Evolutionary conservation across 495 filamentous ascomycete genomes (phyloP), one percentile per base, ranked within the genome.

Genomic region (Coniosporium apollinis): DNA sequence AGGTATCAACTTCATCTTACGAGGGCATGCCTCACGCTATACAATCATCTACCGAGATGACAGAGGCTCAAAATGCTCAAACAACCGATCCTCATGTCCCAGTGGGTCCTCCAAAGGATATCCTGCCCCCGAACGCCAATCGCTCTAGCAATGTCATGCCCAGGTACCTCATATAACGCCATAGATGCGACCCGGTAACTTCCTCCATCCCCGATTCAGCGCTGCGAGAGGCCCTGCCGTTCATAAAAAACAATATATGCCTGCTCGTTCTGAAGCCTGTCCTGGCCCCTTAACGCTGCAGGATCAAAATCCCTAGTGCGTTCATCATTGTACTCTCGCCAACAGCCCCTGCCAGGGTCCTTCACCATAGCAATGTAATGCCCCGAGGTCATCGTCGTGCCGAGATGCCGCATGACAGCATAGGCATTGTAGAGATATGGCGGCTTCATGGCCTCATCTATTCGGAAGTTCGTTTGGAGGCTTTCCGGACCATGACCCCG

Each of bases 371-470:
- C 67, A 11, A 76, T 70, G 45, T 83, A 83, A 53, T 83, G 78
- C 3, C 78, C 78, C 35, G 71, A 72, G 18, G 69, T 62, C 39
- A 78, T 58, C 1, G 67, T 69, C 1, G 56, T 61, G 13, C 78
- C 78, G 19, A 79, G 50, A 48, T 83, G 78, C 36, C 76, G 67
- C 17, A 78, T 59, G 1, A 83, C 76, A 0, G 65, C 78, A 47
- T 82, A 83, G n/a, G 71, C 61, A 45, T 81, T 73, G 43, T 82
- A 83, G 5, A 60, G 62, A 41, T 74, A 81, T 0, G 78, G 77
- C 6, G 69, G 68, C 24, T 61, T 73, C 28, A 70, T 74, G 17
- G 69, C 57, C 1, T 57, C 46, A 32, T 64, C 61, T n/a, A 49
- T 38, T 28, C 50, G 45, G n/a, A n/a, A n/a, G n/a, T 64, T 60